Percentiles rank a stretch among this genome's conserved stretches.
Evolutionary conservation across 352 stramenopile species (phyloP).

Genomic region (Globisporangium carolinianum): DNA sequence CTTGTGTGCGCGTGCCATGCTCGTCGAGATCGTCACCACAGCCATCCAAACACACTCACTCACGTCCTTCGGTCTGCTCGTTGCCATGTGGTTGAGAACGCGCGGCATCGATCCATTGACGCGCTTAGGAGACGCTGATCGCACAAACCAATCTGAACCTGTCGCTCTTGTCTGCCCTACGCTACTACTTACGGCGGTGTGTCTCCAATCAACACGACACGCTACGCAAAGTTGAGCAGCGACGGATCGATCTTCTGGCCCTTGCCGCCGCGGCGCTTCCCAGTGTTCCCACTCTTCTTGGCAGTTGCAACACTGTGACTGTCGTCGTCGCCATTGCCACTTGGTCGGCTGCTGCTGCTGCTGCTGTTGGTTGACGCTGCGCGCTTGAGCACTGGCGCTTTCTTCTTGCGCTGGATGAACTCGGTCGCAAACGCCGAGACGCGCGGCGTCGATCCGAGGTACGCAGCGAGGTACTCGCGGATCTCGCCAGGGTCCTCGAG

Average conservation of each 20-base stretch:
- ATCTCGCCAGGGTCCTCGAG: constrained; percentile 93
- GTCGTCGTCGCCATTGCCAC: constrained; percentile 22
- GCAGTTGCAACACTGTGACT: constrained; percentile 2
- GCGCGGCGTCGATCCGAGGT: constrained; percentile 92
- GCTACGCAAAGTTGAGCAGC: constrained; percentile 48
- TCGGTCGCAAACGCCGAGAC: constrained; percentile 97
- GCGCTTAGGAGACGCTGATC: too few species aligned
- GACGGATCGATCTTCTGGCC: constrained; percentile 68
- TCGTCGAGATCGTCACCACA: too few species aligned
- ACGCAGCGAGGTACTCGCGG: constrained; percentile 93
- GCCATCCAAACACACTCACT: too few species aligned
- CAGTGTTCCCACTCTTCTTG: constrained; percentile 34
- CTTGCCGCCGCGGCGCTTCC: constrained; percentile 49
- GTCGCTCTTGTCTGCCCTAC: too few species aligned
- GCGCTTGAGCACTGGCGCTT: constrained; percentile 33
- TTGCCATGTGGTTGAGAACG: too few species aligned
- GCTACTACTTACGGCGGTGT: not conserved
- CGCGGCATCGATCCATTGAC: too few species aligned
- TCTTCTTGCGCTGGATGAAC: constrained; percentile 94
- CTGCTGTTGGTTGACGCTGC: constrained; percentile 9
- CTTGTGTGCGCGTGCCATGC: too few species aligned
- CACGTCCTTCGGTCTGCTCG: too few species aligned
- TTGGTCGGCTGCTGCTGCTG: constrained; percentile 11
- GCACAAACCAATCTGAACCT: too few species aligned
- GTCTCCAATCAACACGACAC: not conserved